A percentile compares a stretch with the other conserved stretches of the same genome.
phyloP scores from a whole-genome alignment of 2,329 filamentous ascomycete species.

The Stachybotrys chartarum region DNA sequence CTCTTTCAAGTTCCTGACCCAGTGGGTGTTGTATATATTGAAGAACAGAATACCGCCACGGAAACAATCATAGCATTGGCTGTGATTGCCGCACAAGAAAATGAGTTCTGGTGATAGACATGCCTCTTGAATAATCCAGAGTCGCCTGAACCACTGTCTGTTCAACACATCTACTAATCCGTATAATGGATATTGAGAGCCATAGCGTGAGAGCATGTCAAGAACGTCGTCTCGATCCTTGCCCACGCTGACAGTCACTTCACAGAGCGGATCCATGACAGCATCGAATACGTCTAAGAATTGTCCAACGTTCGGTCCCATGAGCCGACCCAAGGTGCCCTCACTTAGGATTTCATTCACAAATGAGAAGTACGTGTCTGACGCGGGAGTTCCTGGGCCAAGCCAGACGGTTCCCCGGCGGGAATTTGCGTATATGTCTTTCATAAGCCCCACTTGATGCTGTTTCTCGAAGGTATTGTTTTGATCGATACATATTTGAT shows the following conservation, averaged over 20 bases:
- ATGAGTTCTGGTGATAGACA: slow-evolving; percentile 14
- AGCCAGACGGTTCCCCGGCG: slow-evolving; percentile 18
- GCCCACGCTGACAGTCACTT: slow-evolving; percentile 8
- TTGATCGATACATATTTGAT: slow-evolving; percentile 25
- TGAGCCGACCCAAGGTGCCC: slow-evolving; percentile 12
- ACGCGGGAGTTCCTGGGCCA: slow-evolving; percentile 12
- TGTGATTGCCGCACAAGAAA: slow-evolving; percentile 17
- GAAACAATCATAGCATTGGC: slow-evolving; percentile 18
- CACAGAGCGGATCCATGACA: slow-evolving; percentile 14
- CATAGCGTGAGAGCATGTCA: slow-evolving; percentile 12
- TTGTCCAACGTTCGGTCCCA: slow-evolving; percentile 12
- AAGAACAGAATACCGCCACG: slow-evolving; percentile 17
- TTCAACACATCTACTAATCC: slow-evolving; percentile 18
- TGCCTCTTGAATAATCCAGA: slow-evolving; percentile 28
- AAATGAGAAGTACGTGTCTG: slow-evolving; percentile 13
- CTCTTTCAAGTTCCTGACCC: slow-evolving; percentile 7
- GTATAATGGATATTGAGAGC: slow-evolving; percentile 14
- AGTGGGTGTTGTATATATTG: slow-evolving; percentile 21
- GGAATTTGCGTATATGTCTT: slow-evolving; percentile 17
- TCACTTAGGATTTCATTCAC: slow-evolving; percentile 9
- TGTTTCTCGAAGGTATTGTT: slow-evolving; percentile 13
- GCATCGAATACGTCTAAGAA: slow-evolving; percentile 20
- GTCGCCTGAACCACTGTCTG: slow-evolving; percentile 20
- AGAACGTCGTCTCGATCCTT: slow-evolving; percentile 20
- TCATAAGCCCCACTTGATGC: slow-evolving; percentile 20